phyloP scores from a whole-genome alignment of 2,329 filamentous ascomycete genomes.

The Calcarisporium arbuscula region DNA sequence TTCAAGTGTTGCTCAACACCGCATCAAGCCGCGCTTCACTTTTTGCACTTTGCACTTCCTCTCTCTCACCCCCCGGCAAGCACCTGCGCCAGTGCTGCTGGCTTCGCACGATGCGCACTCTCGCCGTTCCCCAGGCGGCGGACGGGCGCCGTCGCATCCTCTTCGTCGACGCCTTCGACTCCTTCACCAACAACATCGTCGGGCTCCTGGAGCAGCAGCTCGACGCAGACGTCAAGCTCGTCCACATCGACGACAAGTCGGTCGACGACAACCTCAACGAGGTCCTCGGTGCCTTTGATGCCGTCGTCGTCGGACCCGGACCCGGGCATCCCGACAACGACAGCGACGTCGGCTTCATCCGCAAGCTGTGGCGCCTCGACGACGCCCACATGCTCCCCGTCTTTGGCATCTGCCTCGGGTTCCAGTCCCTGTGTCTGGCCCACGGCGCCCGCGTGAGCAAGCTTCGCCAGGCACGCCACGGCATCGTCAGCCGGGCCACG shows the following conservation, averaged over 20 bases:
- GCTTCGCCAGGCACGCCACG: slow-evolving; percentile 64
- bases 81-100: too few relatives aligned
- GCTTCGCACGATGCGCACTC: too few relatives aligned
- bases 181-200: slow-evolving; percentile 86
- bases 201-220: slow-evolving; percentile 59
- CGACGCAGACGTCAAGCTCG: slow-evolving; percentile 50
- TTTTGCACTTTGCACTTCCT: too few relatives aligned
- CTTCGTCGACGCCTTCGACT: slow-evolving; percentile 87
- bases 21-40: too few relatives aligned
- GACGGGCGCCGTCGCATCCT: slow-evolving; percentile 49
- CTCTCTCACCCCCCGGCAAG: too few relatives aligned
- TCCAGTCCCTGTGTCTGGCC: slow-evolving; percentile 65
- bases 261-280: slow-evolving; percentile 33
- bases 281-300: slow-evolving; percentile 55
- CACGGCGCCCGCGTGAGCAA: slow-evolving; percentile 58
- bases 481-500: slow-evolving; percentile 60
- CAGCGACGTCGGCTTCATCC: slow-evolving; percentile 74
- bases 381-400: slow-evolving; percentile 58
- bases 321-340: slow-evolving; percentile 66
- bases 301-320: slow-evolving; percentile 77
- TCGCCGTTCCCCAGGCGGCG: too few relatives aligned
- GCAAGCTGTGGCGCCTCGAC: slow-evolving; percentile 60
- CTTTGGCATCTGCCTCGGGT: slow-evolving; percentile 76
- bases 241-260: slow-evolving; percentile 22
- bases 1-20: too few relatives aligned